These are phyloP conservation scores for Ailanthus altissimus DNA, from an alignment of 345 rosid genomes.

Conservation along the genomic window DNA sequence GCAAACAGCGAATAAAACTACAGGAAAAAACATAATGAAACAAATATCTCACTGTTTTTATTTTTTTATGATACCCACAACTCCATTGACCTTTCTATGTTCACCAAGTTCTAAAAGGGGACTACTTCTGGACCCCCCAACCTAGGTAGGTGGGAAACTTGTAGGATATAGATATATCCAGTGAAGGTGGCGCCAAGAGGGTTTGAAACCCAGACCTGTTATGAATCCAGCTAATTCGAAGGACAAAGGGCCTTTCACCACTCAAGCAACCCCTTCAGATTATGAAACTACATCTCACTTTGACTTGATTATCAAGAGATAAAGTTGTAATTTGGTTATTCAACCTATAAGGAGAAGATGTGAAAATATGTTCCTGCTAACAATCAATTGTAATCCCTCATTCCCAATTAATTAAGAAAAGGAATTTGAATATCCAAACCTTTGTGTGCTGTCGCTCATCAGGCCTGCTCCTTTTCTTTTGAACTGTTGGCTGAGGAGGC, in stretches of 20 bases:
- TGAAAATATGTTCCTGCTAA: neutral
- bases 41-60: neutral
- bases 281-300: neutral
- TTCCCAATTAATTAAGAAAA: neutral
- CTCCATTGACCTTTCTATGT: too few relatives aligned
- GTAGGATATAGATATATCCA: too few relatives aligned
- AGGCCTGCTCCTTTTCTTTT: constrained; percentile 58
- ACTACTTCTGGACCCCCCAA: too few relatives aligned
- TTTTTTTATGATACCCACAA: too few relatives aligned
- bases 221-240: too few relatives aligned
- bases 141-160: too few relatives aligned
- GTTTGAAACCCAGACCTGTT: too few relatives aligned
- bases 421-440: constrained; percentile 45
- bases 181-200: too few relatives aligned
- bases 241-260: too few relatives aligned
- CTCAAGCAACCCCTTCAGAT: neutral
- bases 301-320: neutral
- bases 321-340: neutral
- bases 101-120: too few relatives aligned
- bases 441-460: constrained; percentile 51
- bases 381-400: neutral
- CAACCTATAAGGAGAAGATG: neutral
- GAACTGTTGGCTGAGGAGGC: constrained; percentile 46
- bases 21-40: neutral
- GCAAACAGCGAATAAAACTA: neutral